These are phyloP conservation scores for Penicillium subrubescens DNA, from an alignment of 495 filamentous ascomycete species.

Conservation along the genomic window DNA sequence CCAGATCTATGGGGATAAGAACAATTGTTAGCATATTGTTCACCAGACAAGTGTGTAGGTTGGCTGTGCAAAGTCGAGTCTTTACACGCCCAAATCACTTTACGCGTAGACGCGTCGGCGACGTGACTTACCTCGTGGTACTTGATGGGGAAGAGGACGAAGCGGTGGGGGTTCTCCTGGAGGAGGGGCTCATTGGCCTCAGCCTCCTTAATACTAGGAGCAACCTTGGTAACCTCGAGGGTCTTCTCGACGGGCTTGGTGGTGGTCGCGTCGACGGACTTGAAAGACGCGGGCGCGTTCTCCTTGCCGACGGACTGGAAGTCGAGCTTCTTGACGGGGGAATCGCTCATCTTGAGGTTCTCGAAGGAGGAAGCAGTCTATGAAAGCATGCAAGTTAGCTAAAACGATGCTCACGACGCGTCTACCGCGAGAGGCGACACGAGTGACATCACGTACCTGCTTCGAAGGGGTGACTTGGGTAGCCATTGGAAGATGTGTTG, in stretches of 20 bases:
- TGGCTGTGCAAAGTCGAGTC: slow-evolving; percentile 1
- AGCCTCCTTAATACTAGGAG: slow-evolving; percentile 64
- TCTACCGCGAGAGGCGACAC: slow-evolving; percentile 38
- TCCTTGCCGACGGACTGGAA: slow-evolving; percentile 77
- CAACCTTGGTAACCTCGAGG: slow-evolving; percentile 48
- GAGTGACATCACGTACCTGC: slow-evolving; percentile 64
- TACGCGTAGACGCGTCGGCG: slow-evolving; percentile 65
- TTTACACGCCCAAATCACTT: slow-evolving; percentile 49
- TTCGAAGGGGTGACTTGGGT: slow-evolving; percentile 81
- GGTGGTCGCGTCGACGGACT: slow-evolving; percentile 47
- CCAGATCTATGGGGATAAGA: slow-evolving; percentile 72
- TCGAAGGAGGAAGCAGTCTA: slow-evolving; percentile 85
- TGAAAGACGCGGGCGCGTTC: slow-evolving; percentile 67
- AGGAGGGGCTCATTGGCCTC: slow-evolving; percentile 88
- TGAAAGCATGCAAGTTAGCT: slow-evolving; percentile 29
- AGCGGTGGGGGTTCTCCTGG: slow-evolving; percentile 93
- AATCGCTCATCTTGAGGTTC: slow-evolving; percentile 86
- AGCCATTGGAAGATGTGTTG: slow-evolving; percentile 58
- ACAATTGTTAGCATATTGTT: slow-evolving; percentile 21
- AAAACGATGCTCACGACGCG: slow-evolving; percentile 32
- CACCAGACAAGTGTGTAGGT: slow-evolving; percentile 14
- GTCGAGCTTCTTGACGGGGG: slow-evolving; percentile 85
- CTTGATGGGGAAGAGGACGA: slow-evolving; percentile 98
- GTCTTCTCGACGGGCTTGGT: slow-evolving; percentile 57
- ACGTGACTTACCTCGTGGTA: slow-evolving; percentile 91